Percentiles rank a stretch among this genome's conserved stretches.
These are phyloP conservation scores for Aureobasidium vineae DNA, from an alignment of 2,329 filamentous ascomycete genomes.

Conservation along the genomic window DNA sequence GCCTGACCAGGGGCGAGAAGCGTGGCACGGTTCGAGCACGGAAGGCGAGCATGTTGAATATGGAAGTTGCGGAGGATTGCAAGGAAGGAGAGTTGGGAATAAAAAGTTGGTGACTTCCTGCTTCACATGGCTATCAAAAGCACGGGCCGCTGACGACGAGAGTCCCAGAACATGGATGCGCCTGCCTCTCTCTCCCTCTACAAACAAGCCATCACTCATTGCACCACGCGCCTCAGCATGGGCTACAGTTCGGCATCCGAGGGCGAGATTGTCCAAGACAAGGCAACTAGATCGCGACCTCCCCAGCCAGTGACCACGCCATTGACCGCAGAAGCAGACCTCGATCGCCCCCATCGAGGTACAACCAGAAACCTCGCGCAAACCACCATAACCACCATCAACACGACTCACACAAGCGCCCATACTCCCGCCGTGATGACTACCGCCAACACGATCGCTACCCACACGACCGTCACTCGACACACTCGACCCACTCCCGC, in stretches of 20 bases:
- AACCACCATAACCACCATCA: conserved; percentile 53
- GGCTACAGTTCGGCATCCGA: conserved; percentile 66
- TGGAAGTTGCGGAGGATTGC: background rate
- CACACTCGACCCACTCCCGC: background rate
- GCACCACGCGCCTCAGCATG: conserved; percentile 34
- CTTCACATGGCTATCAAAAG: background rate
- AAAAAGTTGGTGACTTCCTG: background rate
- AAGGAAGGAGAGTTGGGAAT: background rate
- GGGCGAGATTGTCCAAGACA: conserved; percentile 82
- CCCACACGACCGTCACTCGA: background rate
- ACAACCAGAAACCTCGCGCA: conserved; percentile 37
- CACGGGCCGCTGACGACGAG: background rate
- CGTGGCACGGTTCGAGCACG: background rate
- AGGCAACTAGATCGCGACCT: conserved; percentile 77
- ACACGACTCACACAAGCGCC: conserved; percentile 29
- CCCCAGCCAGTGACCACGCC: conserved; percentile 68
- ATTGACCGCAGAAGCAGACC: conserved; percentile 92
- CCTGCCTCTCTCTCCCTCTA: background rate
- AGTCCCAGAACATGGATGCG: background rate
- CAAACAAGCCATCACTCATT: background rate
- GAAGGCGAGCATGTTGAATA: conserved; percentile 15
- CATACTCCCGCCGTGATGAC: conserved; percentile 55
- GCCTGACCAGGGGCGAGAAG: background rate
- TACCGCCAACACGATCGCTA: conserved; percentile 54
- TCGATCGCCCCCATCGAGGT: conserved; percentile 38